Evolutionary conservation across 2,329 filamentous ascomycete species (phyloP), one percentile per base, ranked within the genome.

Genomic region (Beauveria medogensis): DNA sequence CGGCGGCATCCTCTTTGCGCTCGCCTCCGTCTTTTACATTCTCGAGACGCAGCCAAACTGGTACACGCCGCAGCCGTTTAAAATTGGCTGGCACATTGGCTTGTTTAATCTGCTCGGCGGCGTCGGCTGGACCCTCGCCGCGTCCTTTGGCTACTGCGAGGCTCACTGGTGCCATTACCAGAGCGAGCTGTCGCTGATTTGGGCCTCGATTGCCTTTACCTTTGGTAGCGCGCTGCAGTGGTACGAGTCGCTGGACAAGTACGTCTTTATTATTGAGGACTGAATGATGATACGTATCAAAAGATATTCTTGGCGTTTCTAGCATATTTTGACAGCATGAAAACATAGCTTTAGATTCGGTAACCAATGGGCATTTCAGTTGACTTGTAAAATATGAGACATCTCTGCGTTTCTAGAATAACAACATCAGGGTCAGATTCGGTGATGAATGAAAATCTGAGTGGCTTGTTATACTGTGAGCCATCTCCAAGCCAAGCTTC

Each of bases 71-170:
- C 81, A 82, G 0, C 75, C 74, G 2, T 67, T 69, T 14, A 73
- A 82, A 1, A 74, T 88, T 2, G 85, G 85, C 2, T 88, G 85
- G 86, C 83, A 87, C 69, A 80, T 88, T 63, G 85, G 83, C 0
- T 69, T 80, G 9, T 88, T 83, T 82, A 88, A 87, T 66, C 68
- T 86, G 7, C 73, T 87, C 24, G 85, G 85, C 1, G 79, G 79
- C 2, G 65, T 87, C 34, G 85, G 85, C 0, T 88, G 87, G 68
- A 86, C 82, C 5, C 72, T 84, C 0, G 83, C 80, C 62, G 82
- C 80, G 9, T 80, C 78, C 5, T 69, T 84, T 30, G 82, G 82
- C 0, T 82, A 79, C 59, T 80, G 72, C 57, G 67, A 67, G 5
- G 70, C 67, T 24, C 69, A 74, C 55, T 73, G 71, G 30, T 53